These are phyloP conservation scores for Komagataella kurtzmanii DNA, from an alignment of 805 yeast genomes.

Conservation along the genomic window DNA sequence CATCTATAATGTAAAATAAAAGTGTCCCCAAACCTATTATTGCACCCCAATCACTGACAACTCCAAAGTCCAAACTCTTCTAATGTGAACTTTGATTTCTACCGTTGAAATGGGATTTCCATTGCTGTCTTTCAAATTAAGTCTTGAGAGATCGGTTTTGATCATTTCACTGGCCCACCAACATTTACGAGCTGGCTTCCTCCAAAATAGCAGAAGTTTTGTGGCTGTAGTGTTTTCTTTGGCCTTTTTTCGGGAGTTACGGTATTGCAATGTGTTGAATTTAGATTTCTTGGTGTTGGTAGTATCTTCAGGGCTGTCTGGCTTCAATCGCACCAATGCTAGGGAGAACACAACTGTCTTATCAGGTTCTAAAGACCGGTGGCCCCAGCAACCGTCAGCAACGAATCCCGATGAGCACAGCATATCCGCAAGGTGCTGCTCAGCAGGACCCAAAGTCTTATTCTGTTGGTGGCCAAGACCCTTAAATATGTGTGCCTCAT, in stretches of 20 bases:
- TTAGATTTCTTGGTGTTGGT: conserved; percentile 37
- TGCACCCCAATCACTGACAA: conserved; percentile 81
- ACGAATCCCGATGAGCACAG: conserved; percentile 79
- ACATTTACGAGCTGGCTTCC: conserved; percentile 96
- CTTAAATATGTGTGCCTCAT: conserved; percentile 51
- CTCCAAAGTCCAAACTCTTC: conserved; percentile 96
- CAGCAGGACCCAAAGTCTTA: conserved; percentile 71
- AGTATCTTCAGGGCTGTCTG: conserved; percentile 18
- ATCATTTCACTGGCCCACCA: conserved; percentile 81
- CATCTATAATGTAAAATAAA: not conserved
- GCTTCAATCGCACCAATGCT: conserved; percentile 49
- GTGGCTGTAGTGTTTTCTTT: conserved; percentile 23
- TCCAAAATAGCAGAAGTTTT: conserved; percentile 83
- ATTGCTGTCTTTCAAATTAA: conserved; percentile 11
- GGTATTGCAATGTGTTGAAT: conserved; percentile 47
- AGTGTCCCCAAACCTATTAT: conserved; percentile 8
- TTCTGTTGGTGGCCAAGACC: conserved; percentile 58
- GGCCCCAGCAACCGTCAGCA: conserved; percentile 68
- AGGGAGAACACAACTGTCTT: conserved; percentile 81
- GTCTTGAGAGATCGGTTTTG: conserved; percentile 23
- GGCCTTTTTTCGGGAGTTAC: conserved; percentile 23
- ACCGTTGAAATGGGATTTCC: conserved; percentile 20
- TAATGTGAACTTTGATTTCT: conserved; percentile 60
- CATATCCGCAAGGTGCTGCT: conserved; percentile 91
- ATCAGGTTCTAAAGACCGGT: conserved; percentile 74